Base-by-base conservation (phyloP, 306 rosid genomes). In the Arachis stenosperma region DNA sequence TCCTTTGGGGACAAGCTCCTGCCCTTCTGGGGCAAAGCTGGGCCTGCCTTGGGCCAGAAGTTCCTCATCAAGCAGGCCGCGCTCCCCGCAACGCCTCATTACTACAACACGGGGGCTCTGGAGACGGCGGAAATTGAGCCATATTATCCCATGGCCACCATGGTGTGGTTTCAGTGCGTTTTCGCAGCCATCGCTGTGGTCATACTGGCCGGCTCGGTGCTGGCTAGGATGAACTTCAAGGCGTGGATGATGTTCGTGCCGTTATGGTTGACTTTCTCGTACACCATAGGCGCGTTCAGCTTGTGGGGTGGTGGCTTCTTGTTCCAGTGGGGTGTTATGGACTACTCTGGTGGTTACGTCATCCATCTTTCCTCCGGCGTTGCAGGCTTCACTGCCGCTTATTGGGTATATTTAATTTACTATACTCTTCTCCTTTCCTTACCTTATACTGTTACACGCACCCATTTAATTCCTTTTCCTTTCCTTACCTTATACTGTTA, bases 241-340 rank as follows among this genome's bases (percentile, higher is more conserved):
- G 89, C 89, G 0, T 85, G 89, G 89, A 85, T 85, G 89, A 76
- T 85, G 84, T 85, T 85, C 42, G 89, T 85, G 59, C 89, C 89
- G 0, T 81, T 85, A 10, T 85, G 89, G 89, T 69, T 85, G 3
- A 85, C 89, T 22, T 85, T 85, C 39, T 82, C 86, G 48, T 85
- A 85, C 36, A 85, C 89, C 2, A 15, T 85, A 8, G 89, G 89
- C 6, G 89, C 89, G 0, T 85, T 85, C 61, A 85, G 89, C 56
- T 41, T 85, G 74, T 85, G 89, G 89, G 89, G 89, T 54, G 89
- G 89, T 11, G 89, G 89, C 0, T 85, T 85, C 61, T 73, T 85
- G 81, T 85, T 85, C 70, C 89, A 85, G 0, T 85, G 89, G 88
- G 92, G 92, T 15, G 89, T 88, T 8, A 88, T 88, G 82, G 92